phyloP scores from a whole-genome alignment of 2,329 filamentous ascomycete genomes.

The Cyphellophora europaea region DNA sequence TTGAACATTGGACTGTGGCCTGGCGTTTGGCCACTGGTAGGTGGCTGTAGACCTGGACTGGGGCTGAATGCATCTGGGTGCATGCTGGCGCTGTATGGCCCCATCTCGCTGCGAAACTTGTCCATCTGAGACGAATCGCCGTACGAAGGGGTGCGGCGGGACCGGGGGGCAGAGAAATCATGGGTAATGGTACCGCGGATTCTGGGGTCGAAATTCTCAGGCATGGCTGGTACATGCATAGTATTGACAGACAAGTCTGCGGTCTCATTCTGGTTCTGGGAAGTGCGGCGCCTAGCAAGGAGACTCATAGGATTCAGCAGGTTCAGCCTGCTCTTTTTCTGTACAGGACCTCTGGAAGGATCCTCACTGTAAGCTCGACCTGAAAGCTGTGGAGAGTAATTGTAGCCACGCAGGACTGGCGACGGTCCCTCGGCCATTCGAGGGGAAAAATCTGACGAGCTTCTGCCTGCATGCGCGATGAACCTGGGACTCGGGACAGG shows the following conservation, averaged over 20 bases:
- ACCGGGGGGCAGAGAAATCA: constrained; percentile 54
- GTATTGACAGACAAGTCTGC: constrained; percentile 40
- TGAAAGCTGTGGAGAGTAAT: constrained; percentile 5
- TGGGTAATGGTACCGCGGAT: constrained; percentile 56
- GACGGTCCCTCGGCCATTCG: constrained; percentile 3
- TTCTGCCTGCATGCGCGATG: constrained; percentile 2
- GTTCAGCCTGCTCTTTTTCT: constrained; percentile 41
- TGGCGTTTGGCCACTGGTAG: neutral
- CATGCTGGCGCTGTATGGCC: constrained; percentile 1
- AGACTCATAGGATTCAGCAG: constrained; percentile 54
- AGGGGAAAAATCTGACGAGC: constrained; percentile 5
- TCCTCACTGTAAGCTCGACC: constrained; percentile 3
- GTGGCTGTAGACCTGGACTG: constrained; percentile 4
- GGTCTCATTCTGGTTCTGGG: constrained; percentile 42
- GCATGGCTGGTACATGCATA: constrained; percentile 39
- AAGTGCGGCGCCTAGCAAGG: constrained; percentile 47
- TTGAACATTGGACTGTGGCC: constrained; percentile 49
- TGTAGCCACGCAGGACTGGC: constrained; percentile 10
- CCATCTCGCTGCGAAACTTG: too few species aligned
- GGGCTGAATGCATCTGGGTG: constrained; percentile 10
- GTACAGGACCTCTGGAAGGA: neutral
- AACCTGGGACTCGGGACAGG: too few species aligned
- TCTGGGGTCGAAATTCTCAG: constrained; percentile 53
- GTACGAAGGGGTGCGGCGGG: constrained; percentile 24
- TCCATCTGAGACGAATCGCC: constrained; percentile 6